Conservation (phyloP, 352 stramenopile genomes). For the Globisporangium heterothallicum region DNA sequence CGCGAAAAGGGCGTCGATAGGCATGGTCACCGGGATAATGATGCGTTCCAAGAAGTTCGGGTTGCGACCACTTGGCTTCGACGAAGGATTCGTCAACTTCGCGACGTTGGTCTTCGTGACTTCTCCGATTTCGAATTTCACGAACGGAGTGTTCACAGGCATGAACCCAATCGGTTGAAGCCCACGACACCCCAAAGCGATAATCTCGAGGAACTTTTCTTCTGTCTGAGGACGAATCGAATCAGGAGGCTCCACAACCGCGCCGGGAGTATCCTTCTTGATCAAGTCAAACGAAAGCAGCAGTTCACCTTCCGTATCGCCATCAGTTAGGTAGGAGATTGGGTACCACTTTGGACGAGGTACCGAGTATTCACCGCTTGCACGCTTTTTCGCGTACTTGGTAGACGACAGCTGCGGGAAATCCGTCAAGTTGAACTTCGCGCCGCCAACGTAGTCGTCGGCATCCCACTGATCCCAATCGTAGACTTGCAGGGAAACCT, state of each 20-base stretch:
- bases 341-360: slow-evolving; percentile 69
- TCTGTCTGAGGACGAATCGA: slow-evolving; percentile 54
- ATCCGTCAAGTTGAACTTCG: slow-evolving; percentile 54
- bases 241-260: slow-evolving; percentile 49
- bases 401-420: slow-evolving; percentile 53
- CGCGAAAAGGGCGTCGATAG: slow-evolving; percentile 79
- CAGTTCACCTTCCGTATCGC: slow-evolving; percentile 68
- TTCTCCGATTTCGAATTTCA: slow-evolving; percentile 82
- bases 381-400: slow-evolving; percentile 45
- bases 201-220: slow-evolving; percentile 76
- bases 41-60: slow-evolving; percentile 89
- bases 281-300: slow-evolving; percentile 77
- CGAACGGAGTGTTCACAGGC: slow-evolving; percentile 77
- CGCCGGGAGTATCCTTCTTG: slow-evolving; percentile 54
- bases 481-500: slow-evolving; percentile 70
- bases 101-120: slow-evolving; percentile 47
- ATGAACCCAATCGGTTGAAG: slow-evolving; percentile 80
- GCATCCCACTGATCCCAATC: slow-evolving; percentile 71
- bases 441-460: slow-evolving; percentile 64
- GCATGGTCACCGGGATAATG: slow-evolving; percentile 77
- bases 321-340: slow-evolving; percentile 50
- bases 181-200: slow-evolving; percentile 67
- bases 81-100: slow-evolving; percentile 70
- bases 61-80: slow-evolving; percentile 70
- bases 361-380: slow-evolving; percentile 44